Conservation (phyloP, 2,329 filamentous ascomycete species). For the Cytospora chrysosperma region DNA sequence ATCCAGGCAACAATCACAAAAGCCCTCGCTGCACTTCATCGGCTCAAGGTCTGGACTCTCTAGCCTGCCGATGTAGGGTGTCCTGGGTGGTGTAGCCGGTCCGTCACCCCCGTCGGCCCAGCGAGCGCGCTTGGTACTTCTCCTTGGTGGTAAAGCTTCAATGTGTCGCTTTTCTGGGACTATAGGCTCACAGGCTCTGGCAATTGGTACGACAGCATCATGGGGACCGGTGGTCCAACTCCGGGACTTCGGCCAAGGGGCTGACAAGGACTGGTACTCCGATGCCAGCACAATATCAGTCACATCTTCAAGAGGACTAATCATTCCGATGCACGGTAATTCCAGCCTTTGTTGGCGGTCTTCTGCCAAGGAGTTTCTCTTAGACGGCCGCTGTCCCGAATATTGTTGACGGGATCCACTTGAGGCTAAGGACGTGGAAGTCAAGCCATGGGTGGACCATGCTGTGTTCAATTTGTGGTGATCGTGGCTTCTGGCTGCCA, state of each 20-base stretch:
- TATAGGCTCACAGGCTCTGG: not conserved
- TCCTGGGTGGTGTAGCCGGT: conserved; percentile 10
- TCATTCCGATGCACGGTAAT: not conserved
- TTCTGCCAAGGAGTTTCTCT: not conserved
- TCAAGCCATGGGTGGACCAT: not conserved
- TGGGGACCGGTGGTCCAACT: not conserved
- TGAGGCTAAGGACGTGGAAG: not conserved
- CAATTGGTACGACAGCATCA: not conserved
- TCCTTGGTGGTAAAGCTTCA: not conserved
- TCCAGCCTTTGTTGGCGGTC: not conserved
- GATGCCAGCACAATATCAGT: conserved; percentile 14
- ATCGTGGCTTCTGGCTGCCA: not conserved
- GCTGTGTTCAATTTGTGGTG: not conserved
- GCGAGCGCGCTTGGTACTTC: not conserved
- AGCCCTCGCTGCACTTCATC: not conserved
- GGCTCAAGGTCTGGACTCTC: conserved; percentile 21
- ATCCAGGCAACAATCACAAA: conserved; percentile 19
- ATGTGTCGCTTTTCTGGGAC: too few relatives aligned
- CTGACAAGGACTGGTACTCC: conserved; percentile 4
- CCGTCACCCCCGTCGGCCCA: not conserved
- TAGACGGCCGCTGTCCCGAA: not conserved
- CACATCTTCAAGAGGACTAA: conserved; percentile 4
- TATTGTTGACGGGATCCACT: not conserved
- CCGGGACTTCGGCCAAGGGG: not conserved
- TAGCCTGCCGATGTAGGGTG: conserved; percentile 17